Evolutionary conservation across 208 protist genomes (phyloP).

Genomic region (Lotmaria passim): DNA sequence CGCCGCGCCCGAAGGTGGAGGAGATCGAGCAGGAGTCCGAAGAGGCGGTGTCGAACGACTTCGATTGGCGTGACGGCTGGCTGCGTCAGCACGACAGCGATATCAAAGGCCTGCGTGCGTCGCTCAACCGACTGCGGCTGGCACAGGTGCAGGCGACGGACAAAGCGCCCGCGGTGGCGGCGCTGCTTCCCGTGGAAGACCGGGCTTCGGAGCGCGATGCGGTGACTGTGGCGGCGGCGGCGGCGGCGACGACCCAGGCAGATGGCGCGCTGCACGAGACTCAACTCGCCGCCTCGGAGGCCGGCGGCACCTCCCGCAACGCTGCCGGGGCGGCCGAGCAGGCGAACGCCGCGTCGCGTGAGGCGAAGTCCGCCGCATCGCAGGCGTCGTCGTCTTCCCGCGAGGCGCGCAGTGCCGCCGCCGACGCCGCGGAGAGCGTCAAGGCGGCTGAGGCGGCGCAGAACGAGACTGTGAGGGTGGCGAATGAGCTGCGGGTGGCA

Average conservation of each 20-base stretch:
- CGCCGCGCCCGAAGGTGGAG: conserved; percentile 4
- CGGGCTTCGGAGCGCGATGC: not conserved
- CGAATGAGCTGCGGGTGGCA: conserved; percentile 26
- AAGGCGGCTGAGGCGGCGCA: conserved; percentile 35
- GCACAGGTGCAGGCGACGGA: conserved; percentile 8
- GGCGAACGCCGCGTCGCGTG: not conserved
- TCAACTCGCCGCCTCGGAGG: not conserved
- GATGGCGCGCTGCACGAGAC: not conserved
- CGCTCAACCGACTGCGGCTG: conserved; percentile 20
- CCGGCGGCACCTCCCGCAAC: not conserved
- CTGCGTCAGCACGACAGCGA: conserved; percentile 16
- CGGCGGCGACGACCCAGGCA: not conserved
- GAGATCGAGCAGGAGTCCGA: conserved; percentile 18
- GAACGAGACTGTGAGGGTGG: conserved; percentile 27
- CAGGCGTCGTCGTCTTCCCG: not conserved
- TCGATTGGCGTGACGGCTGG: not conserved
- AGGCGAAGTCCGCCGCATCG: not conserved
- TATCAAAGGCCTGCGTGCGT: conserved; percentile 13
- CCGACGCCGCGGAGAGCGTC: conserved; percentile 22
- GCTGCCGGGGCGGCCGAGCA: not conserved
- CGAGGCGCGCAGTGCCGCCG: conserved; percentile 18
- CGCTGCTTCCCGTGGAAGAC: conserved; percentile 12
- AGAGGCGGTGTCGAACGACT: not conserved
- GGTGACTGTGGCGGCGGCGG: not conserved
- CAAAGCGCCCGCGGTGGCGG: not conserved